Evolutionary conservation across 352 stramenopile species (phyloP).

Genomic region (Globisporangium nagaii): DNA sequence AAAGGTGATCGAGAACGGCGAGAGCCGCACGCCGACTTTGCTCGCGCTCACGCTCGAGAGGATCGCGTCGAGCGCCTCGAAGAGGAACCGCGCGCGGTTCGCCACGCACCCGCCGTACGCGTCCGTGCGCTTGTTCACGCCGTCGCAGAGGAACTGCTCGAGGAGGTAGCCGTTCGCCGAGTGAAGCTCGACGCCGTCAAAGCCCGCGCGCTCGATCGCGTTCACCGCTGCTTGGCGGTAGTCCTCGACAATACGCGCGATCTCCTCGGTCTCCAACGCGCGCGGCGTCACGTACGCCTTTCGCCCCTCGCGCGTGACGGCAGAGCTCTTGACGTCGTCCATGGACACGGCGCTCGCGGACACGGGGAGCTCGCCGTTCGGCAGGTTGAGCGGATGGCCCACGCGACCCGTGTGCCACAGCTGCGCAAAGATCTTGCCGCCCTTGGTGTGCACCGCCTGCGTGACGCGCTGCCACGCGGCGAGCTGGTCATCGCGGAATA

Average conservation of each 20-base stretch:
- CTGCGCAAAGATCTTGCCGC: slow-evolving; percentile 74
- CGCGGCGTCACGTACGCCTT: slow-evolving; percentile 33
- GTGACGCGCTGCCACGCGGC: slow-evolving; percentile 53
- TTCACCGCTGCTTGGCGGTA: slow-evolving; percentile 46
- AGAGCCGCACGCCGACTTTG: slow-evolving; percentile 7
- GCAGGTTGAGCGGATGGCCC: slow-evolving; percentile 56
- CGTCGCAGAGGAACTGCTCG: slow-evolving; percentile 74
- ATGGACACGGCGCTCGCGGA: slow-evolving; percentile 28
- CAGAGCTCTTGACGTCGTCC: slow-evolving; percentile 9
- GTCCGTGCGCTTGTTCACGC: slow-evolving; percentile 63
- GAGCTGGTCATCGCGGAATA: slow-evolving; percentile 44
- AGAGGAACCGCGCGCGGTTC: slow-evolving; percentile 60
- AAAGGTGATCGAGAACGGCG: slow-evolving; percentile 19
- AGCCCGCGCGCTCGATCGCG: slow-evolving; percentile 63
- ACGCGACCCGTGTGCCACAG: slow-evolving; percentile 82
- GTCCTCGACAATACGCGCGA: slow-evolving; percentile 46
- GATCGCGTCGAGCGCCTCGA: slow-evolving; percentile 41
- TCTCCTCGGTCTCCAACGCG: slow-evolving; percentile 55
- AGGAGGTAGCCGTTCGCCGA: slow-evolving; percentile 85
- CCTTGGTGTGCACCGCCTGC: slow-evolving; percentile 66
- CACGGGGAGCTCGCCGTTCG: slow-evolving; percentile 38
- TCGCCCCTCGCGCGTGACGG: slow-evolving; percentile 20
- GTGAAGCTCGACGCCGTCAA: slow-evolving; percentile 88
- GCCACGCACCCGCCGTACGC: slow-evolving; percentile 71
- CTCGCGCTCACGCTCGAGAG: background rate